Percentiles rank a stretch among this genome's conserved stretches.
phyloP scores from a whole-genome alignment of 179 eudicot species.

The Silene coronaria region DNA sequence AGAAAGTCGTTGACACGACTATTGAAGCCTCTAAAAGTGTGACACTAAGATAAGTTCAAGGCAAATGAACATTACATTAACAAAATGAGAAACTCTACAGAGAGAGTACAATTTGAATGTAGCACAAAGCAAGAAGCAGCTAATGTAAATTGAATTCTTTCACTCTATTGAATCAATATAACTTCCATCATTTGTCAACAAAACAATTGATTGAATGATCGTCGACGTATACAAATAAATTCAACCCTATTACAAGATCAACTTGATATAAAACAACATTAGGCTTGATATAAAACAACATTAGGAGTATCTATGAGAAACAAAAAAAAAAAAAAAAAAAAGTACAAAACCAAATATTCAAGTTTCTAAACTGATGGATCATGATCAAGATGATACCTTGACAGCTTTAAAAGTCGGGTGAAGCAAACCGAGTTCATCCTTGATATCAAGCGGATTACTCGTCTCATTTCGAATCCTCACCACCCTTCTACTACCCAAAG shows the following conservation, averaged over 20 bases:
- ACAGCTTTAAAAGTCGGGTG: conserved; percentile 9
- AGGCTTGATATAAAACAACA: too few relatives aligned
- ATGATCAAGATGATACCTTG: neutral
- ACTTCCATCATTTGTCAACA: neutral
- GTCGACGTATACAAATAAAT: neutral
- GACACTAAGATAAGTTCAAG: too few relatives aligned
- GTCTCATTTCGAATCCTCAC: conserved; percentile 13
- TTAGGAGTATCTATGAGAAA: neutral
- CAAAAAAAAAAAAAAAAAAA: neutral
- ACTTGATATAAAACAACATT: neutral
- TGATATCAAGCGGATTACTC: conserved; percentile 8
- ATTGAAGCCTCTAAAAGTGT: too few relatives aligned
- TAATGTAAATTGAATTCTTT: neutral
- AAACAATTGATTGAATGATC: neutral
- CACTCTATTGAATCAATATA: neutral
- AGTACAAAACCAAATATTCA: neutral
- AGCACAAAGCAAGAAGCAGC: neutral
- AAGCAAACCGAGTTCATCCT: conserved; percentile 15
- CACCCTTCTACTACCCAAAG: conserved; percentile 15
- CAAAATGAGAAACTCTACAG: too few relatives aligned
- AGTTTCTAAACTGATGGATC: neutral
- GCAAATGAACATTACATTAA: too few relatives aligned
- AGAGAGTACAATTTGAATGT: too few relatives aligned
- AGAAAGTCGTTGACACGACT: too few relatives aligned
- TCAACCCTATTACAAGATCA: neutral